Conservation (phyloP, 306 rosid genomes). For the Vicia faba region DNA sequence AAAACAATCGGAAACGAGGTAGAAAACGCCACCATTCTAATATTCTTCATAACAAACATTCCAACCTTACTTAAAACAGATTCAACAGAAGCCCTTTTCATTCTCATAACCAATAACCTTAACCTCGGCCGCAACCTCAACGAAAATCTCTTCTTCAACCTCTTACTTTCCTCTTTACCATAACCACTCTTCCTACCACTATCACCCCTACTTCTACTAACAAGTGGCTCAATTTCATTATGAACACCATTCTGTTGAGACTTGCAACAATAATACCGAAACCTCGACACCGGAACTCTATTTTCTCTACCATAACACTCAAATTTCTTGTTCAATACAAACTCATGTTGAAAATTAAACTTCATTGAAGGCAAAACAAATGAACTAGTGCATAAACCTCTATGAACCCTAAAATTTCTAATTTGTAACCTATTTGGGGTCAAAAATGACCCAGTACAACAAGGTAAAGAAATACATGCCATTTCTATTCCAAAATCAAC, state of each 20-base stretch:
- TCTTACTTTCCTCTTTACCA: constrained; percentile 44
- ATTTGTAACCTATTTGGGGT: constrained; percentile 42
- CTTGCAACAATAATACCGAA: constrained; percentile 47
- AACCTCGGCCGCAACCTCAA: constrained; percentile 83
- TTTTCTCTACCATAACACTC: too few relatives aligned
- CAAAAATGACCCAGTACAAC: constrained; percentile 50
- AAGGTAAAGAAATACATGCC: constrained; percentile 71
- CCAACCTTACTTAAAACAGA: constrained; percentile 58
- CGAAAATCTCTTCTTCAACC: constrained; percentile 59
- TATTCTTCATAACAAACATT: constrained; percentile 61
- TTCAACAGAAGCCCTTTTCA: constrained; percentile 57
- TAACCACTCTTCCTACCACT: constrained; percentile 45
- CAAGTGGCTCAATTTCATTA: constrained; percentile 50
- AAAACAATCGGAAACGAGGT: constrained; percentile 59
- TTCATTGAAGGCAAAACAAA: constrained; percentile 44
- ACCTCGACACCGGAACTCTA: too few relatives aligned
- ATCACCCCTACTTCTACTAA: constrained; percentile 51
- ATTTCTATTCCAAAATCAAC: constrained; percentile 41
- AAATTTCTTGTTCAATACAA: constrained; percentile 43
- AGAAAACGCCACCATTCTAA: constrained; percentile 55
- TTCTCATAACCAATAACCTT: constrained; percentile 58
- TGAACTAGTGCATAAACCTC: constrained; percentile 48
- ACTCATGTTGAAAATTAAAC: constrained; percentile 44
- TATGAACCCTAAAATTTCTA: constrained; percentile 49
- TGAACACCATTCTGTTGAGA: constrained; percentile 47